phyloP scores from a whole-genome alignment of 768 basidiomycete genomes.

The Suillus luteus region DNA sequence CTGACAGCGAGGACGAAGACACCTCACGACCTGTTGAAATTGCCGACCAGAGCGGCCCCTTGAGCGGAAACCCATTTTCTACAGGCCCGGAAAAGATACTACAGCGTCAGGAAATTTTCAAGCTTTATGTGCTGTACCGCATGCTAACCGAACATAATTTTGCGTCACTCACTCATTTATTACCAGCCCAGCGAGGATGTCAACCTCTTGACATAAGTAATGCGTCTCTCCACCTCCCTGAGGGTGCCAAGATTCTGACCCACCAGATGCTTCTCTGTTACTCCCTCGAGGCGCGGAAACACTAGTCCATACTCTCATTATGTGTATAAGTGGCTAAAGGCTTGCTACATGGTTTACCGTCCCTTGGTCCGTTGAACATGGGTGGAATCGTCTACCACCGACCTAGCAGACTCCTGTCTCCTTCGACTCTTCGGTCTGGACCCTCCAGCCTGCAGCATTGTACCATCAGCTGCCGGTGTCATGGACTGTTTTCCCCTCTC shows the following conservation, averaged over 20 bases:
- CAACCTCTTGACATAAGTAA: slow-evolving; percentile 9
- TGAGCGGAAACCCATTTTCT: not conserved
- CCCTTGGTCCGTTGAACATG: not conserved
- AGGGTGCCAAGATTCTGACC: slow-evolving; percentile 10
- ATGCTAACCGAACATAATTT: not conserved
- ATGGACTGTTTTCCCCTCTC: not conserved
- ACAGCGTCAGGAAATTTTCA: not conserved
- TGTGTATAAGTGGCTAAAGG: not conserved
- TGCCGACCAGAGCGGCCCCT: not conserved
- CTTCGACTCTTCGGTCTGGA: not conserved
- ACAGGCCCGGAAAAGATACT: not conserved
- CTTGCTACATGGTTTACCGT: not conserved
- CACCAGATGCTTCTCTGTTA: slow-evolving; percentile 15
- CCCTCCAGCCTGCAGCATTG: not conserved
- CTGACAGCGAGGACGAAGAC: slow-evolving; percentile 49
- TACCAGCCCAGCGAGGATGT: slow-evolving; percentile 12
- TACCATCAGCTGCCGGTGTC: not conserved
- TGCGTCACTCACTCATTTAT: slow-evolving; percentile 18
- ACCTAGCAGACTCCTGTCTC: not conserved
- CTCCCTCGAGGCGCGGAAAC: slow-evolving; percentile 8
- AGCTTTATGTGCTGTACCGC: no score
- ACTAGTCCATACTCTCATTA: not conserved
- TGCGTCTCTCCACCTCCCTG: slow-evolving; percentile 27
- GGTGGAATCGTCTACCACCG: not conserved
- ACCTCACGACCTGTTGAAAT: not conserved